These are phyloP conservation scores for Gonium pectorale DNA, from an alignment of 139 green algal genomes.

Conservation along the genomic window DNA sequence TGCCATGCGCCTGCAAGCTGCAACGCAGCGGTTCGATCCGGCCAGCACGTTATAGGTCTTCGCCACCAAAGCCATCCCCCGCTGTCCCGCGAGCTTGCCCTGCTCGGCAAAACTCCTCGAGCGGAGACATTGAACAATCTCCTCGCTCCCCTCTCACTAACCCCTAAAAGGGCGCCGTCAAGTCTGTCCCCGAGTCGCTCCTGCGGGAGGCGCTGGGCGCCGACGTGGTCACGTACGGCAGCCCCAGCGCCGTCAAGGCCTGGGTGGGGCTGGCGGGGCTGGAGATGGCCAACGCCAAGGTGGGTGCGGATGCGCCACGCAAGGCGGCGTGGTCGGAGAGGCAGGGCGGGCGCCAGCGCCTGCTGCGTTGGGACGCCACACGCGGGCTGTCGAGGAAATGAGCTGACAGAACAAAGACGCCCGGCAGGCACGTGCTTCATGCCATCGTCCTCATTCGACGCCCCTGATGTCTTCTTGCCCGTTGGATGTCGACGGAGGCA, in stretches of 20 bases:
- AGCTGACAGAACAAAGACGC: no score
- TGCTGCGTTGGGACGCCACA: no score
- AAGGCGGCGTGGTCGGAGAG: background rate
- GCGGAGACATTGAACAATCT: background rate
- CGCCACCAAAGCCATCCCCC: no score
- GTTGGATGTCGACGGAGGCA: no score
- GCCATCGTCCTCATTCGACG: no score
- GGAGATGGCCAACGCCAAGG: slow-evolving; percentile 45
- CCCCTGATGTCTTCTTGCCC: no score
- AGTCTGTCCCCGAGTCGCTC: slow-evolving; percentile 42
- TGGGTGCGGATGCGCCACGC: slow-evolving; percentile 16
- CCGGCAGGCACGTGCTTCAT: no score
- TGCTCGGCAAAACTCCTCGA: background rate
- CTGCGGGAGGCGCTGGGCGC: slow-evolving; percentile 68
- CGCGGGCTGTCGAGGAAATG: no score
- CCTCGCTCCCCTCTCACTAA: background rate
- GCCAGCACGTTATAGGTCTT: no score
- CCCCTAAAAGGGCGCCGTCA: slow-evolving; percentile 58
- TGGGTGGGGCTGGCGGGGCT: slow-evolving; percentile 80
- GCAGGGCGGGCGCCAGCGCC: background rate
- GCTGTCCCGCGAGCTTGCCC: background rate
- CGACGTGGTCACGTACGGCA: slow-evolving; percentile 85
- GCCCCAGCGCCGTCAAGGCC: slow-evolving; percentile 88
- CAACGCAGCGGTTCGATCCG: no score
- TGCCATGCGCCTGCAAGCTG: no score